Percentiles rank a stretch among this genome's conserved stretches.
Evolutionary conservation across 2,329 filamentous ascomycete genomes (phyloP).

Genomic region (Colletotrichum paranaense): DNA sequence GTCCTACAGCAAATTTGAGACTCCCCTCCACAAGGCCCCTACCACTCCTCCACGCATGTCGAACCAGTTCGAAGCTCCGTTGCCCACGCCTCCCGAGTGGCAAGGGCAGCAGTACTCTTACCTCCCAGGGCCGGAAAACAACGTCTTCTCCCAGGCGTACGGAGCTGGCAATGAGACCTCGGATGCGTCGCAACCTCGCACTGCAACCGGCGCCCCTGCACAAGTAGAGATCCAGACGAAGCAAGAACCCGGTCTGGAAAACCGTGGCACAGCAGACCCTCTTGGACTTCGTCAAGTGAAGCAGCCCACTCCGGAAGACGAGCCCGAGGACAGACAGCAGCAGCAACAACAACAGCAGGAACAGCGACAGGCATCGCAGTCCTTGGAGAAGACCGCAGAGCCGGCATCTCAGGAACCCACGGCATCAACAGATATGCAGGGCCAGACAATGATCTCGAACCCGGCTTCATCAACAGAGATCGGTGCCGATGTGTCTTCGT

Average conservation of each 20-base stretch:
- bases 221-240: conserved; percentile 76
- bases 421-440: conserved; percentile 51
- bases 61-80: conserved; percentile 62
- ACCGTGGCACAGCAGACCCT: conserved; percentile 52
- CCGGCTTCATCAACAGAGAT: conserved; percentile 48
- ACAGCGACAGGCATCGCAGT: conserved; percentile 43
- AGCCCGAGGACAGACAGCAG: conserved; percentile 45
- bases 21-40: conserved; percentile 55
- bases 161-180: conserved; percentile 53
- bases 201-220: conserved; percentile 48
- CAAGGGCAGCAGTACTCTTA: conserved; percentile 66
- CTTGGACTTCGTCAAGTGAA: conserved; percentile 55
- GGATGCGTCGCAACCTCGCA: conserved; percentile 49
- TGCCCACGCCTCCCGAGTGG: conserved; percentile 65
- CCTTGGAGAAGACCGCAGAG: conserved; percentile 51
- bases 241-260: conserved; percentile 56
- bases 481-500: conserved; percentile 45
- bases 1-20: conserved; percentile 64
- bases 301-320: conserved; percentile 50
- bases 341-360: conserved; percentile 15
- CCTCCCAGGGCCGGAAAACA: conserved; percentile 55
- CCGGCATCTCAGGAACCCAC: conserved; percentile 52
- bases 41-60: conserved; percentile 65
- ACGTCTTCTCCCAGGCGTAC: conserved; percentile 57
- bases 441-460: conserved; percentile 53